phyloP scores from a whole-genome alignment of 805 yeast genomes.

The Crinitomyces ghanaensis region DNA sequence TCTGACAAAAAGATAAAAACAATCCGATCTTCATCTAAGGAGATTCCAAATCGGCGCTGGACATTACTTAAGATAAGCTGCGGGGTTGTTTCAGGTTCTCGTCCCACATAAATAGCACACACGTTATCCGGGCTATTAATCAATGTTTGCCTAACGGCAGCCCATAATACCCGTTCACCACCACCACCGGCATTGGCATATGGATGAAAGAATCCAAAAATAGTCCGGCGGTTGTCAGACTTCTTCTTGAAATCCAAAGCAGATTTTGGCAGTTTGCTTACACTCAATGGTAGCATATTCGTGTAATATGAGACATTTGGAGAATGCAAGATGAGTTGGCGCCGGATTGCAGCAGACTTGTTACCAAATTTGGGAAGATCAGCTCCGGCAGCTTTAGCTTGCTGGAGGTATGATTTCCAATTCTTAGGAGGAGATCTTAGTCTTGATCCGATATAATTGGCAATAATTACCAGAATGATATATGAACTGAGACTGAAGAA shows the following conservation, averaged over 20 bases:
- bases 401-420: constrained; percentile 15
- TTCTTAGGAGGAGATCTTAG: constrained; percentile 17
- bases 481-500: constrained; percentile 4
- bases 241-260: constrained; percentile 13
- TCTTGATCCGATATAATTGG: constrained; percentile 4
- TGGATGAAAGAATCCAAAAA: constrained; percentile 91
- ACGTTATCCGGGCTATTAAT: constrained; percentile 36
- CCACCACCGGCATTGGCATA: constrained; percentile 96
- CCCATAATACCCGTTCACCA: constrained; percentile 95
- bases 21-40: constrained; percentile 39
- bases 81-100: constrained; percentile 31
- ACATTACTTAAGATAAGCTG: constrained; percentile 33
- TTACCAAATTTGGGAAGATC: constrained; percentile 14
- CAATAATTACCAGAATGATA: constrained; percentile 4
- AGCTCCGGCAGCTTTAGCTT: constrained; percentile 15
- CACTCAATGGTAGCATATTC: constrained; percentile 8
- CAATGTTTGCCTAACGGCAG: constrained; percentile 69
- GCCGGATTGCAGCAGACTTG: constrained; percentile 26
- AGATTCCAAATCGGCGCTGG: constrained; percentile 38
- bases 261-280: constrained; percentile 8
- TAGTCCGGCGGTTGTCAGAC: constrained; percentile 25
- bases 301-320: constrained; percentile 23
- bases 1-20: constrained; percentile 49
- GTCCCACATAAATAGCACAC: constrained; percentile 66
- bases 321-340: constrained; percentile 29